phyloP scores from a whole-genome alignment of 108 stramenopile species.

The Aurantiochytrium sp. region DNA sequence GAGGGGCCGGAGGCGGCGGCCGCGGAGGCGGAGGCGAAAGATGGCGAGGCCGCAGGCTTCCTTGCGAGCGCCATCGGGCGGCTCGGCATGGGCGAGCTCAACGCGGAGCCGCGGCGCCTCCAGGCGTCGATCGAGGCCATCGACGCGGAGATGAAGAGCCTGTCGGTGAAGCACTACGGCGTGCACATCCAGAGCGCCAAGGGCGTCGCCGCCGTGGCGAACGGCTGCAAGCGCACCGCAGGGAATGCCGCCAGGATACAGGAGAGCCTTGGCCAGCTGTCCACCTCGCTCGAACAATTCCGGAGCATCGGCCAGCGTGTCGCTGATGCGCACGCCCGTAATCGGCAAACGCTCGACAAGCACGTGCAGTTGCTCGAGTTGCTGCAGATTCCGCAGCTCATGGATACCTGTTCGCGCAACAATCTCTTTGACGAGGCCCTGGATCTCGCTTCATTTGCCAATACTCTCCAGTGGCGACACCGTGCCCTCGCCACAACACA shows the following conservation, averaged over 20 bases:
- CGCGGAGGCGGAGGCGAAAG: too few relatives aligned
- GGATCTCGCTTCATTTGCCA: neutral
- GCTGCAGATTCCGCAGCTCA: constrained; percentile 32
- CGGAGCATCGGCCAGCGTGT: neutral
- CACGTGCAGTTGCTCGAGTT: constrained; percentile 22
- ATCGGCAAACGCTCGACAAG: neutral
- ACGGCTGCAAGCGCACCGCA: neutral
- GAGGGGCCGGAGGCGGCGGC: too few relatives aligned
- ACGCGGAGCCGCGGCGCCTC: neutral
- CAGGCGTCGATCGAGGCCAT: neutral
- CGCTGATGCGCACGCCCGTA: neutral
- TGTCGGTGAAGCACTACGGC: constrained; percentile 13
- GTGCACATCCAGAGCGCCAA: neutral
- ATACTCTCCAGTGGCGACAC: neutral
- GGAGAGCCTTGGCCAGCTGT: neutral
- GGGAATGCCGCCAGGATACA: neutral
- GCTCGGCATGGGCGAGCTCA: neutral
- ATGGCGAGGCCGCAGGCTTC: neutral
- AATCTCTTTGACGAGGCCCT: constrained; percentile 27
- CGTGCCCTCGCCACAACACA: neutral
- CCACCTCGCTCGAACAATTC: neutral
- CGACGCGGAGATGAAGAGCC: neutral
- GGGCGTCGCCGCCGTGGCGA: neutral
- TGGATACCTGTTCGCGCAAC: constrained; percentile 24
- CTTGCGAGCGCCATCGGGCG: neutral